phyloP scores from a whole-genome alignment of 176 grass and related monocot species.

The Oropetium thomaeum region DNA sequence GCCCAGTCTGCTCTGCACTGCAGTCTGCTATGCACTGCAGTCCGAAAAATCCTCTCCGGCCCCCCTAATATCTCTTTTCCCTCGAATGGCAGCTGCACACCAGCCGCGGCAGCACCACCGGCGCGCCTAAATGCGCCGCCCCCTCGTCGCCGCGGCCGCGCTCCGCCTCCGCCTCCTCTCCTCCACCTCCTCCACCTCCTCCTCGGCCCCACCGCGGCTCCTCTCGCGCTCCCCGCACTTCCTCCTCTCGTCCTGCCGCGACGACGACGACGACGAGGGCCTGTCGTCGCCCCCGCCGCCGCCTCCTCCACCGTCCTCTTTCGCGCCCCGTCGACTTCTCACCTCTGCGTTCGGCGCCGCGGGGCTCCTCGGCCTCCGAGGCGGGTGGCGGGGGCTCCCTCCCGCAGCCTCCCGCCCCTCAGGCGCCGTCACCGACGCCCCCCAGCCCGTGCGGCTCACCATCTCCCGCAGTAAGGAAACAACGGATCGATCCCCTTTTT shows the following conservation, averaged over 20 bases:
- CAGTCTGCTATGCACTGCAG: background rate
- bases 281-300: background rate
- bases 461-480: conserved; percentile 39
- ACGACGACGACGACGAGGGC: conserved; percentile 20
- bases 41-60: background rate
- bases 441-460: conserved; percentile 21
- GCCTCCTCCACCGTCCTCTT: background rate
- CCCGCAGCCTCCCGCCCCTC: conserved; percentile 22
- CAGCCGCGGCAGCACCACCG: conserved; percentile 31
- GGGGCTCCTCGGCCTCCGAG: conserved; percentile 14
- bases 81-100: conserved; percentile 41
- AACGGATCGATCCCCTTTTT: background rate
- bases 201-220: background rate
- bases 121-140: conserved; percentile 46
- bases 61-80: background rate
- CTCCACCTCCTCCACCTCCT: background rate
- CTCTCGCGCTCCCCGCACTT: conserved; percentile 10
- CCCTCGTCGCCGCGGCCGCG: conserved; percentile 22
- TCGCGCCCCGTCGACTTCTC: conserved; percentile 21
- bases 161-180: conserved; percentile 13
- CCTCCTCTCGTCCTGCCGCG: conserved; percentile 15
- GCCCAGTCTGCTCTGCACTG: background rate
- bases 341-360: conserved; percentile 12
- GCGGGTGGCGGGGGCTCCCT: conserved; percentile 2
- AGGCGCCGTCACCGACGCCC: conserved; percentile 16